Percentiles rank a stretch among this genome's conserved stretches.
phyloP scores from a whole-genome alignment of 495 filamentous ascomycete species.

The Tuber borchii region DNA sequence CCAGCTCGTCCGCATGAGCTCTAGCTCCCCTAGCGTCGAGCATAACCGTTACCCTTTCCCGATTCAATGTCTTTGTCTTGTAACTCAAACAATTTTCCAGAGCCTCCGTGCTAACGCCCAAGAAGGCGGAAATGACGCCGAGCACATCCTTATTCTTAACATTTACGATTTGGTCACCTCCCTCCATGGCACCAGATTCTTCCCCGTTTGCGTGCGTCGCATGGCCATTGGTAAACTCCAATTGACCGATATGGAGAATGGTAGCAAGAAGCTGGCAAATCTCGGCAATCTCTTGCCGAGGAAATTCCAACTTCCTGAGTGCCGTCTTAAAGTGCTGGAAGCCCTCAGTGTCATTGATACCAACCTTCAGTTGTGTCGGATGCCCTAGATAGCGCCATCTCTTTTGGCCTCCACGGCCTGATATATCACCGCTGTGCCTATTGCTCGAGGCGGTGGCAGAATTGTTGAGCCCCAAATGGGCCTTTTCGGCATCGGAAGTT shows the following conservation, averaged over 20 bases:
- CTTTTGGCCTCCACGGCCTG: slow-evolving; percentile 56
- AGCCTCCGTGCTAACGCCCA: slow-evolving; percentile 71
- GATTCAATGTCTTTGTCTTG: slow-evolving; percentile 88
- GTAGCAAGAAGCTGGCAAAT: slow-evolving; percentile 87
- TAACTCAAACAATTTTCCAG: slow-evolving; percentile 85
- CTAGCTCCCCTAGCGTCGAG: slow-evolving; percentile 85
- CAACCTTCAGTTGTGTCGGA: slow-evolving; percentile 91
- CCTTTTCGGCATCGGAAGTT: slow-evolving; percentile 81
- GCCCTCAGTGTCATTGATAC: slow-evolving; percentile 88
- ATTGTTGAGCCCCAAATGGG: slow-evolving; percentile 76
- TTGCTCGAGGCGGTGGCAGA: slow-evolving; percentile 43
- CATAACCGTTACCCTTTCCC: slow-evolving; percentile 95
- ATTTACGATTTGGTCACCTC: slow-evolving; percentile 72
- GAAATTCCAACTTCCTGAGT: slow-evolving; percentile 86
- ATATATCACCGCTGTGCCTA: slow-evolving; percentile 45
- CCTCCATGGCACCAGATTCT: slow-evolving; percentile 94
- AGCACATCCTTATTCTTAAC: slow-evolving; percentile 92
- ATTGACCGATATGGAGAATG: slow-evolving; percentile 90
- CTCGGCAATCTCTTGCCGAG: slow-evolving; percentile 85
- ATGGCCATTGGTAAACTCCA: slow-evolving; percentile 78
- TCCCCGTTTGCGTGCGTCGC: slow-evolving; percentile 70
- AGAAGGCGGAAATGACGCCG: slow-evolving; percentile 77
- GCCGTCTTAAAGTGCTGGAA: slow-evolving; percentile 98
- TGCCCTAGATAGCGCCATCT: slow-evolving; percentile 95
- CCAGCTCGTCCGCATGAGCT: slow-evolving; percentile 86